Evolutionary conservation across 2,329 filamentous ascomycete species (phyloP).

Genomic region (Cryphonectria radicalis): DNA sequence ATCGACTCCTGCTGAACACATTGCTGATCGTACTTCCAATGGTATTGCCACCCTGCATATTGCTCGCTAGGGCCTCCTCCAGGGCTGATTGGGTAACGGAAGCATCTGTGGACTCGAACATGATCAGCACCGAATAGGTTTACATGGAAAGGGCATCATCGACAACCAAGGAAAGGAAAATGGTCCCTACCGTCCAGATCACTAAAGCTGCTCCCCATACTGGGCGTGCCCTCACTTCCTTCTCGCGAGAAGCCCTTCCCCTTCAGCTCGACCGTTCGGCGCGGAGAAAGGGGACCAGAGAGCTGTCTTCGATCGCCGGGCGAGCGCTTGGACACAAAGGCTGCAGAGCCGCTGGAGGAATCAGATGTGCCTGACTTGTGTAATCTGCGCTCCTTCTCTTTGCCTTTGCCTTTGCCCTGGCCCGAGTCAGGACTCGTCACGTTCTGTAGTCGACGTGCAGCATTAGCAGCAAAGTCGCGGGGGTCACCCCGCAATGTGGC

Average conservation of each 20-base stretch:
- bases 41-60: constrained; percentile 64
- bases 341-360: constrained; percentile 62
- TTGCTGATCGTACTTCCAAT: constrained; percentile 69
- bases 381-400: constrained; percentile 34
- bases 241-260: constrained; percentile 59
- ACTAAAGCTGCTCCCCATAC: constrained; percentile 85
- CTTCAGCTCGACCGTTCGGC: constrained; percentile 62
- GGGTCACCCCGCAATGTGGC: constrained; percentile 57
- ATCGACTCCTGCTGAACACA: constrained; percentile 66
- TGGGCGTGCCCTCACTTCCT: constrained; percentile 74
- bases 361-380: constrained; percentile 63
- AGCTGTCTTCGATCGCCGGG: constrained; percentile 41
- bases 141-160: background rate
- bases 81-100: constrained; percentile 81
- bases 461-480: constrained; percentile 36
- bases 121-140: background rate
- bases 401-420: constrained; percentile 30
- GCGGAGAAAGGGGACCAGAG: constrained; percentile 59
- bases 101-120: constrained; percentile 58
- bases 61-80: constrained; percentile 76
- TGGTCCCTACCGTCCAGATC: constrained; percentile 71
- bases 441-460: constrained; percentile 37
- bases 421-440: constrained; percentile 31
- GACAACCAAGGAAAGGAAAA: constrained; percentile 11
- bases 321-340: constrained; percentile 41